Evolutionary conservation across 345 rosid species (phyloP), one percentile per base, ranked within the genome.

Genomic region (Eucalyptus lansdowneana): DNA sequence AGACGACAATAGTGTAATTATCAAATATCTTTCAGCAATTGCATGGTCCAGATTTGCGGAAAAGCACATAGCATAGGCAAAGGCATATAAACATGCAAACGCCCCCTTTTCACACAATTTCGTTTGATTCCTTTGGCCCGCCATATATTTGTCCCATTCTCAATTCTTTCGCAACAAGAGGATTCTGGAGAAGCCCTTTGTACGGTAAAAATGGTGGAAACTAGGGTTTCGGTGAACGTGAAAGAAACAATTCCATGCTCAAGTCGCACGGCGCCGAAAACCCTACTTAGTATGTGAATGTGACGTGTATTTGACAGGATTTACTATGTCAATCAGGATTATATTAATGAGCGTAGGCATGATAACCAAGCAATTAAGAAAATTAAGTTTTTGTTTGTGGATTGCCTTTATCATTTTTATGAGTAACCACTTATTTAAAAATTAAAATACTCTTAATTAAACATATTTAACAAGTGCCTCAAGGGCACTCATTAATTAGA

Each of bases 11-110:
- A 44, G 42, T 62, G 83, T 5, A 37, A 37, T 76, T 76, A 89
- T 88, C 56, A 60, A 21, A 44, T 50, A 87, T 90, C 92, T 89
- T 49, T 44, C 56, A 31, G 60, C 90, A 81, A 80, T 65, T 80
- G 87, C 86, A 90, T 89, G 92, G 92, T 89, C 91, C 92, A 87
- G 76, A 65, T 50, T 50, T 40, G 54, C 50, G 14, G 69, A 62
- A 87, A 87, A 76, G 51, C 47, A 76, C 85, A 40, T 11, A 37
- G 45, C 88, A 45, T 51, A 87, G 42, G 40, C 80, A 37, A 56
- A 50, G 88, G 29, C 85, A 40, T 11, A 76, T 37, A 76, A 76
- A 76, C 85, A 76, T 40, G 85, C 85, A 76, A 76, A 76, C 47
- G 47, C 9, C 85, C 85, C 47, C 45, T 76, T 76, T 76, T 76